Evolutionary conservation across 331 rosid genomes (phyloP).

Genomic region (Erythrophleum ivorense): DNA sequence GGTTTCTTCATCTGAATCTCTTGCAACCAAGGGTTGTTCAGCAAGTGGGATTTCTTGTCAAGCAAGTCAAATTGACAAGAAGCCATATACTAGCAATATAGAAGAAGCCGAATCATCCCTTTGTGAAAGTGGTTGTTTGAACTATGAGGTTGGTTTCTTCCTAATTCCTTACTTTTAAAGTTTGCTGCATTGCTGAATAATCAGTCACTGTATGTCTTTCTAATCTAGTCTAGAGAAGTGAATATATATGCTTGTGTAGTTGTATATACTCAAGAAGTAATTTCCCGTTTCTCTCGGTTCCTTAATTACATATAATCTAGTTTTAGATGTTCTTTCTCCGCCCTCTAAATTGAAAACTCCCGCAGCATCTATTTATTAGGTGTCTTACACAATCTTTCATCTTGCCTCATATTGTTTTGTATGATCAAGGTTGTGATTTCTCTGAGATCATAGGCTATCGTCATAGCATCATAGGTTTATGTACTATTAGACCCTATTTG

Average conservation of each 20-base stretch:
- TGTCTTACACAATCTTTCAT: slow-evolving; percentile 5
- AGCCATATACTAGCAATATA: slow-evolving; percentile 66
- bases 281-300: not conserved
- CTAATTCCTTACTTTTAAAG: slow-evolving; percentile 23
- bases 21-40: slow-evolving; percentile 52
- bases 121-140: slow-evolving; percentile 79
- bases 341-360: not conserved
- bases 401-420: slow-evolving; percentile 6
- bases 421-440: slow-evolving; percentile 19
- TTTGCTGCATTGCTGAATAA: not conserved
- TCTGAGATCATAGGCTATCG: not conserved
- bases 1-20: slow-evolving; percentile 54
- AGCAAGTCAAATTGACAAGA: slow-evolving; percentile 47
- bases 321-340: slow-evolving; percentile 21
- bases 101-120: slow-evolving; percentile 92
- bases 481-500: not conserved
- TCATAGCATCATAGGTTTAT: not conserved
- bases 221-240: slow-evolving; percentile 9
- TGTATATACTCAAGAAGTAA: slow-evolving; percentile 5
- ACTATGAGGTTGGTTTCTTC: slow-evolving; percentile 78
- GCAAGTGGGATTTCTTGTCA: slow-evolving; percentile 44
- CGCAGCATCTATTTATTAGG: slow-evolving; percentile 1
- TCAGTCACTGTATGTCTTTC: not conserved
- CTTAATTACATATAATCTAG: not conserved
- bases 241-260: not conserved